Percentiles rank a stretch among this genome's conserved stretches.
phyloP scores from a whole-genome alignment of 1,139 yeast species.

The Geotrichum histeridarum region DNA sequence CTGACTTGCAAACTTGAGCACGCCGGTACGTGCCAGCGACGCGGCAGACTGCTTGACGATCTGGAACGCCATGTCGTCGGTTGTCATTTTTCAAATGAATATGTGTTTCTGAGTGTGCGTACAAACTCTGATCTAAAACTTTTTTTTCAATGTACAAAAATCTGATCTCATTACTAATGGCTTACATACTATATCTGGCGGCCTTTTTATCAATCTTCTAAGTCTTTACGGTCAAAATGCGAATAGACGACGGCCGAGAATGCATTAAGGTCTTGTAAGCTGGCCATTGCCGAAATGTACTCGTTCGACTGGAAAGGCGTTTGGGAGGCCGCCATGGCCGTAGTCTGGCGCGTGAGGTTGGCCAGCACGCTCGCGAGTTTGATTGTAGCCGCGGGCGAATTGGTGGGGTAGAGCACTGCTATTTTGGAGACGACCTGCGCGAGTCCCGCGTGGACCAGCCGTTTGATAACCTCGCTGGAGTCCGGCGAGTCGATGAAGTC shows the following conservation, averaged over 20 bases:
- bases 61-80: conserved; percentile 16
- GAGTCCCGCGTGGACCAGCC: conserved; percentile 40
- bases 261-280: conserved; percentile 67
- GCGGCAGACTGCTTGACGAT: conserved; percentile 9
- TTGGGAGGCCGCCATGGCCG: conserved; percentile 43
- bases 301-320: conserved; percentile 47
- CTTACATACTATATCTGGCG: not conserved
- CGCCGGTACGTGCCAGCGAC: conserved; percentile 16
- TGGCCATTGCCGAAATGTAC: conserved; percentile 44
- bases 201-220: not conserved
- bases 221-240: conserved; percentile 49
- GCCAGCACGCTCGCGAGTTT: conserved; percentile 70
- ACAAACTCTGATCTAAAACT: no score
- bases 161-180: not conserved
- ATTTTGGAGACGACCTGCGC: conserved; percentile 28
- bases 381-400: conserved; percentile 24
- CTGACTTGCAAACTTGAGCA: not conserved
- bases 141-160: no score
- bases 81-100: not conserved
- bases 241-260: conserved; percentile 88
- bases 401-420: conserved; percentile 23
- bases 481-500: conserved; percentile 46
- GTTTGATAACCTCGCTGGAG: conserved; percentile 39
- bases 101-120: no score
- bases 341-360: conserved; percentile 61